Evolutionary conservation across 2,329 filamentous ascomycete genomes (phyloP).

Genomic region (Aspergillus costaricaensis): DNA sequence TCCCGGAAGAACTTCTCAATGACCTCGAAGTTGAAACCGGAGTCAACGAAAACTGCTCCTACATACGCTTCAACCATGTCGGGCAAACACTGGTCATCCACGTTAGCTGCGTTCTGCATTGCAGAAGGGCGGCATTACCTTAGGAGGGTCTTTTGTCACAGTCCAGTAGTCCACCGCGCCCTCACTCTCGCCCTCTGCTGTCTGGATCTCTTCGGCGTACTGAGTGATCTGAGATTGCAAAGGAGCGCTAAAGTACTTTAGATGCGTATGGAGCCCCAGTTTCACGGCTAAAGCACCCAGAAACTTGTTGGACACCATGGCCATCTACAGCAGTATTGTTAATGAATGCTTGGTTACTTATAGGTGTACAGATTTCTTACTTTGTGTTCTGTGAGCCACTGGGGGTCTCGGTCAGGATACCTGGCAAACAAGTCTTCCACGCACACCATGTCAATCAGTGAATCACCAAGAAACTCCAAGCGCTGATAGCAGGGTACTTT

Average conservation of each 20-base stretch:
- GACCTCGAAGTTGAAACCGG: constrained; percentile 71
- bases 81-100: constrained; percentile 59
- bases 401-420: constrained; percentile 79
- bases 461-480: constrained; percentile 88
- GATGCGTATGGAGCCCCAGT: constrained; percentile 73
- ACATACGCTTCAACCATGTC: constrained; percentile 89
- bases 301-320: constrained; percentile 98
- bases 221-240: constrained; percentile 50
- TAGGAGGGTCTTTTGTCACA: constrained; percentile 44
- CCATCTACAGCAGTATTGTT: constrained; percentile 59
- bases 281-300: constrained; percentile 77
- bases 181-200: constrained; percentile 33
- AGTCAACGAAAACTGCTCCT: constrained; percentile 89
- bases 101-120: not conserved
- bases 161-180: constrained; percentile 47
- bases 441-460: constrained; percentile 81
- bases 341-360: constrained; percentile 1
- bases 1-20: constrained; percentile 76
- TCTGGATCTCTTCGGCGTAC: constrained; percentile 47
- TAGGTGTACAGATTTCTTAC: constrained; percentile 29
- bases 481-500: constrained; percentile 86
- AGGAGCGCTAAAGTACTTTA: constrained; percentile 53
- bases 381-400: constrained; percentile 98
- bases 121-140: constrained; percentile 30
- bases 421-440: constrained; percentile 78